phyloP scores from a whole-genome alignment of 331 rosid genomes.

The Quercus lobata region DNA sequence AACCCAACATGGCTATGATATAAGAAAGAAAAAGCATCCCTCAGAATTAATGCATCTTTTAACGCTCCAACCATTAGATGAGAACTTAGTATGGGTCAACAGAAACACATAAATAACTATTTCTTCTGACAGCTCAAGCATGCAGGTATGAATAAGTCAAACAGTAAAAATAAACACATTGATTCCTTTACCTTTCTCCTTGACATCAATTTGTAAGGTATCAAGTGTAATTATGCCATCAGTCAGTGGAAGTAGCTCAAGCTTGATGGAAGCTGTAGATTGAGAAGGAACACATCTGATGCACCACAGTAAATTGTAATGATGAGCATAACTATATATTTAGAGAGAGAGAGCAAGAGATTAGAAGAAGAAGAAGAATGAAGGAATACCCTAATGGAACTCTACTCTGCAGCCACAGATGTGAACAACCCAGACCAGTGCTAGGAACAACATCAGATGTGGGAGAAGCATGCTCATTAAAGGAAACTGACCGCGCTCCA shows the following conservation, averaged over 20 bases:
- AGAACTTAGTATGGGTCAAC: not conserved
- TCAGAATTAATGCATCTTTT: constrained; percentile 8
- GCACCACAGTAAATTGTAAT: constrained; percentile 15
- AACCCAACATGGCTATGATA: constrained; percentile 10
- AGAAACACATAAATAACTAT: not conserved
- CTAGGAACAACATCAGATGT: constrained; percentile 54
- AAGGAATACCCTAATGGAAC: constrained; percentile 84
- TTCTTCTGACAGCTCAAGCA: constrained; percentile 16
- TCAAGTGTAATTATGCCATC: constrained; percentile 90
- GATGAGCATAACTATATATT: constrained; percentile 11
- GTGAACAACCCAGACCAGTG: constrained; percentile 66
- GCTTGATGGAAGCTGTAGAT: constrained; percentile 77
- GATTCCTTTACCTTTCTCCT: constrained; percentile 95
- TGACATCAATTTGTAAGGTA: constrained; percentile 77
- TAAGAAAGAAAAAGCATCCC: constrained; percentile 7
- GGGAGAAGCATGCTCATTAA: constrained; percentile 35
- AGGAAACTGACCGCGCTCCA: constrained; percentile 37
- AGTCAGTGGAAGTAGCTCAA: constrained; percentile 92
- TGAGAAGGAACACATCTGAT: constrained; percentile 78
- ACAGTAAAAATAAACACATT: not conserved
- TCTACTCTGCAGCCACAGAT: constrained; percentile 95
- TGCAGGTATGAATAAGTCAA: constrained; percentile 4
- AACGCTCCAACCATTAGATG: not conserved
- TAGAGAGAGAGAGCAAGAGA: not conserved
- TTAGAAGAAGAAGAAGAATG: not conserved